phyloP scores from a whole-genome alignment of 768 basidiomycete genomes.

The Gloeophyllum trabeum region DNA sequence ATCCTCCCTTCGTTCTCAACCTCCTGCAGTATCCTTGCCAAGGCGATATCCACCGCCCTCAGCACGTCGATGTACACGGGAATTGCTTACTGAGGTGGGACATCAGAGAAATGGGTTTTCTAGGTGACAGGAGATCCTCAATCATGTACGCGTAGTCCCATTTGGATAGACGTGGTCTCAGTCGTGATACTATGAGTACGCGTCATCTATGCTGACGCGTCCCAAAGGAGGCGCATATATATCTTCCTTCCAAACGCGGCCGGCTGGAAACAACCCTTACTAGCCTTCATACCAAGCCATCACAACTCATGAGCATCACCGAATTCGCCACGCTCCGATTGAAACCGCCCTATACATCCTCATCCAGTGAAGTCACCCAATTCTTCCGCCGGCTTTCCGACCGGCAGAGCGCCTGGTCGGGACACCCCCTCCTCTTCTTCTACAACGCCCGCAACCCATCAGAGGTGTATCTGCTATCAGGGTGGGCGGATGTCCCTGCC shows the following conservation, averaged over 20 bases:
- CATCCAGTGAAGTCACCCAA: conserved; percentile 16
- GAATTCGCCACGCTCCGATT: conserved; percentile 29
- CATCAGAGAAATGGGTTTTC: not conserved
- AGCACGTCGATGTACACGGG: not conserved
- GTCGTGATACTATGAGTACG: not conserved
- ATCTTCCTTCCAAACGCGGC: not conserved
- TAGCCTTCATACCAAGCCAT: not conserved
- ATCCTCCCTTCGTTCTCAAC: not conserved
- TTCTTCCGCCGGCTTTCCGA: conserved; percentile 19
- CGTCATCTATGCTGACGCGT: not conserved
- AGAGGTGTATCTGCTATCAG: conserved; percentile 27
- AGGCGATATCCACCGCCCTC: not conserved
- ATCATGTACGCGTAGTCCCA: not conserved
- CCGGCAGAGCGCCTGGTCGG: conserved; percentile 29
- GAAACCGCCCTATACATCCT: conserved; percentile 17
- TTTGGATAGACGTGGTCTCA: not conserved
- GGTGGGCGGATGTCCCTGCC: conserved; percentile 29
- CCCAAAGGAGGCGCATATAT: not conserved
- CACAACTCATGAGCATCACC: conserved; percentile 26
- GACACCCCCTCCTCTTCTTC: conserved; percentile 31
- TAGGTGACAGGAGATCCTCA: not conserved
- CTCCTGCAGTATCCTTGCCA: not conserved
- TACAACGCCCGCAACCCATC: conserved; percentile 12
- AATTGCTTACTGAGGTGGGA: not conserved
- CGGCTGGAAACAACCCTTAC: not conserved